A percentile compares a stretch with the other conserved stretches of the same genome.
phyloP scores from a whole-genome alignment of 495 filamentous ascomycete species.

The Cercophora scortea region DNA sequence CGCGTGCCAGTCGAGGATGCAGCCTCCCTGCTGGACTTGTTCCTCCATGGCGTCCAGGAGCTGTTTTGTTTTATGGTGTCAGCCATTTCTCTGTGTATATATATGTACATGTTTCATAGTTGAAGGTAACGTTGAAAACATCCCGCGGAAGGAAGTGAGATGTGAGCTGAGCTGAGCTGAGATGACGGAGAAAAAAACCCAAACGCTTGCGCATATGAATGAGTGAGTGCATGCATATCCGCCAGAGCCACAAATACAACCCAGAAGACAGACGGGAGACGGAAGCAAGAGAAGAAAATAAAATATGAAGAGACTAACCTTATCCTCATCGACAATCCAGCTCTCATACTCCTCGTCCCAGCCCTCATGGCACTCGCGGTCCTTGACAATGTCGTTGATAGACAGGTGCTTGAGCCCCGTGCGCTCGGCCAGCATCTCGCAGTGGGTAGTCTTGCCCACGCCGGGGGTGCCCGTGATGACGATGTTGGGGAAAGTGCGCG shows the following conservation, averaged over 20 bases:
- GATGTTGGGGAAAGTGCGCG: conserved; percentile 70
- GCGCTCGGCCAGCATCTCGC: conserved; percentile 63
- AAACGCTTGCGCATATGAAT: neutral
- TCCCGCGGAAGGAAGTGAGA: too few relatives aligned
- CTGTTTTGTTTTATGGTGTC: conserved; percentile 31
- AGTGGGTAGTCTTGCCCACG: conserved; percentile 88
- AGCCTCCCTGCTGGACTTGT: conserved; percentile 70
- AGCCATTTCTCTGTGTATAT: neutral
- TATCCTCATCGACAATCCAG: conserved; percentile 96
- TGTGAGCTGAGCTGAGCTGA: too few relatives aligned
- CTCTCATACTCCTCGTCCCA: conserved; percentile 77
- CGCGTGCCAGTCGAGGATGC: conserved; percentile 96
- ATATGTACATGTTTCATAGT: too few relatives aligned
- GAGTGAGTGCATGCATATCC: neutral
- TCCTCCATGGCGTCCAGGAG: conserved; percentile 85
- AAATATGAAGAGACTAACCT: conserved; percentile 35
- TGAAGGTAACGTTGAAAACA: too few relatives aligned
- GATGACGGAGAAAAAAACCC: too few relatives aligned
- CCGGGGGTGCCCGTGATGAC: conserved; percentile 94
- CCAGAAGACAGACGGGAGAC: too few relatives aligned
- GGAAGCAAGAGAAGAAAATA: neutral
- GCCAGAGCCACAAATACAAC: neutral
- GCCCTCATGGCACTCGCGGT: conserved; percentile 70
- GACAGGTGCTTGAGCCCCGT: conserved; percentile 64
- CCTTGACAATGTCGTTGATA: conserved; percentile 88